phyloP scores from a whole-genome alignment of 148 eudicot species.

The Chenopodium formosanum region DNA sequence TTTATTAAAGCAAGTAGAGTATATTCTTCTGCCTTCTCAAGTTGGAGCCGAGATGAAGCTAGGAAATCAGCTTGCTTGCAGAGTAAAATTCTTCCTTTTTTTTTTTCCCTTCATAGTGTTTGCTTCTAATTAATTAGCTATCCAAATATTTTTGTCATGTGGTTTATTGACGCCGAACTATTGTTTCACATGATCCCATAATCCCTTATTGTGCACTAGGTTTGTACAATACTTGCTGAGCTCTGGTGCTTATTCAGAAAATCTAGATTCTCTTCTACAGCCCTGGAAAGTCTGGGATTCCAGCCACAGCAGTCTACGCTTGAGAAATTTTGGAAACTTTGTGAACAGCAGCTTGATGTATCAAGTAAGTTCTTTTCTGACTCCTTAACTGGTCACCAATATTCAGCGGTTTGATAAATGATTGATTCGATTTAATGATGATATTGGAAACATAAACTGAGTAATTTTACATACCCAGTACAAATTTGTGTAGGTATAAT shows the following conservation, averaged over 20 bases:
- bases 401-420: not conserved
- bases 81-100: conserved; percentile 52
- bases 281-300: conserved; percentile 65
- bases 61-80: conserved; percentile 63
- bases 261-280: conserved; percentile 60
- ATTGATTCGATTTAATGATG: not conserved
- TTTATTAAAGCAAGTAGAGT: conserved; percentile 61
- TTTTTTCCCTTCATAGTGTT: not conserved
- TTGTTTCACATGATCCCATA: conserved; percentile 22
- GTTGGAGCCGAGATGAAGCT: conserved; percentile 41
- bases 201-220: conserved; percentile 42
- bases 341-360: conserved; percentile 67
- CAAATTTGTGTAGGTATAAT: too few relatives aligned
- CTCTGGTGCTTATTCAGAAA: conserved; percentile 74
- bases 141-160: not conserved
- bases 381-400: not conserved
- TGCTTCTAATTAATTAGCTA: not conserved
- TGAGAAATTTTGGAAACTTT: conserved; percentile 73
- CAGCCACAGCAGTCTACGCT: conserved; percentile 57
- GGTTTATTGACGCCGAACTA: not conserved
- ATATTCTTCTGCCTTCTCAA: conserved; percentile 45
- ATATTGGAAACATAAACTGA: not conserved
- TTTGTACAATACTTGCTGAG: conserved; percentile 72
- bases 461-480: not conserved
- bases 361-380: conserved; percentile 47